Evolutionary conservation across 768 basidiomycete species (phyloP), one percentile per base, ranked within the genome.

Genomic region (Mycena epipterygia): DNA sequence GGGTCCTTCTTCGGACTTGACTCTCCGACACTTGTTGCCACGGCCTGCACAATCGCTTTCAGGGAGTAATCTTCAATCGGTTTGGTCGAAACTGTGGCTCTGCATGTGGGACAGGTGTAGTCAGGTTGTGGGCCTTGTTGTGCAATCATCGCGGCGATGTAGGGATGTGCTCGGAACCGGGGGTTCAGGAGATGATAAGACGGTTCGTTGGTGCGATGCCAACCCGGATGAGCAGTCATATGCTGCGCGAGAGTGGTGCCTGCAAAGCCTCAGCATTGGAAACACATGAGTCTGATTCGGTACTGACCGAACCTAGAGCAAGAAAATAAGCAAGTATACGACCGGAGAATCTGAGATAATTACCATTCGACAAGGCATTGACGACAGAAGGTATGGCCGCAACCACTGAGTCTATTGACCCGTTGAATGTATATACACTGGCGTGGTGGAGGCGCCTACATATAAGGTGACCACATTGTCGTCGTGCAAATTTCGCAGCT

Each of bases 341-440:
- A n/a, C n/a, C n/a, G n/a, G n/a, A n/a, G n/a, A n/a, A n/a, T n/a
- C n/a, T n/a, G n/a, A n/a, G n/a, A n/a, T n/a, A n/a, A n/a, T n/a
- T n/a, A n/a, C 87, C 87, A 88, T 73, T 89, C 88, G 52, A 84
- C 82, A 11, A 94, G 82, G 73, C 92, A 94, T 7, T 77, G 77
- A 70, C 87, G 81, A 75, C 92, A 94, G 75, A 90, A 93, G 0
- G 88, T 87, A 78, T 94, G 93, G 3, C 93, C 93, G 63, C 93
- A 94, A 44, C 84, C 85, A 8, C 87, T 79, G 25, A 94, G 83
- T 7, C 92, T 93, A 73, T 2, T 25, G 30, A n/a, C 27, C 21
- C 23, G 35, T 52, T 32, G 44, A 39, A 30, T 19, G 32, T 49
- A 11, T n/a, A 13, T 29, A 17, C 5, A 12, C 25, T 29, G 46